Base-by-base conservation (phyloP, 352 stramenopile genomes). In the Hyaloperonospora brassicae region DNA sequence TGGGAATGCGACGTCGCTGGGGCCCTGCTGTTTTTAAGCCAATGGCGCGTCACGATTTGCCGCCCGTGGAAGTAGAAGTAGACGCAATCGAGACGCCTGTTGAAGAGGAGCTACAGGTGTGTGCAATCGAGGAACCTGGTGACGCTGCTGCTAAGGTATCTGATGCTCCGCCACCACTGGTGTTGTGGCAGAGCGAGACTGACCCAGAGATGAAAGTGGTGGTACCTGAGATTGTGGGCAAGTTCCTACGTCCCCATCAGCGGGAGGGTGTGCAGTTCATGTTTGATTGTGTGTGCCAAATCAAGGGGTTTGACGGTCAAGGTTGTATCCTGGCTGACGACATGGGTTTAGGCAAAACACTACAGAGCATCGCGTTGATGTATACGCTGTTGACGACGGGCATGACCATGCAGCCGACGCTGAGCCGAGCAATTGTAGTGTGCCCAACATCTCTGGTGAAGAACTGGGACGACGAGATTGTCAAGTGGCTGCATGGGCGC, bases 251-350 rank as follows among this genome's bases (percentile, higher is more conserved):
- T 22, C 94, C 94, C 42, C 95, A 98, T 74, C 92, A 98, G 70
- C 79, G 93, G 21, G 95, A 98, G 68, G 95, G 95, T 31, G 94
- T 98, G 44, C 75, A 95, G 66, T 98, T 98, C 61, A 95, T 98
- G 81, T 98, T 97, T 57, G 87, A 98, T 56, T 98, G 93, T 74
- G 90, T 93, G 24, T 70, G 62, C n/a, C 74, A 75, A 57, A 44
- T 93, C 0, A 76, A 76, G 25, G 76, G 70, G 0, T 93, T 94
- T 50, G 80, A 89, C 31, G 82, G 86, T 4, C 66, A 89, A 67
- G 84, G 84, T 8, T 95, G 84, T 54, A 95, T 95, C 31, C 68
- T 95, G 36, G 84, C 84, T 43, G 84, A 95, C 55, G 84, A 95
- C 47, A 95, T 95, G 84, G 84, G 82, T 55, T 70, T 95, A 4